Evolutionary conservation across 2,329 filamentous ascomycete species (phyloP).

Genomic region (Botrytis medusae): DNA sequence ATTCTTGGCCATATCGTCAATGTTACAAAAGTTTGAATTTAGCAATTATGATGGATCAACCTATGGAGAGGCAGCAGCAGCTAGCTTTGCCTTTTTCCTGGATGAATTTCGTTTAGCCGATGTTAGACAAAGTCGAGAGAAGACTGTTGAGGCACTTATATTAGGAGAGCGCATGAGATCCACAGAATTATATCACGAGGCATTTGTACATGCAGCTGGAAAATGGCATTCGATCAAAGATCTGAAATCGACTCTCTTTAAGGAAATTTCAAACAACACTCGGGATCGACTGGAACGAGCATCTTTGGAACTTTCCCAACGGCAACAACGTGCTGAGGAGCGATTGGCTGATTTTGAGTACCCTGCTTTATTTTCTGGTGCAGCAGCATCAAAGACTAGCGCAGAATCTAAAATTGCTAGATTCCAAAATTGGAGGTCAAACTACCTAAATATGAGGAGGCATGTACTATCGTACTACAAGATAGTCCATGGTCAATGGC

Average conservation of each 20-base stretch:
- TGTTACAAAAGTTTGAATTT: constrained; percentile 59
- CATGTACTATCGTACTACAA: constrained; percentile 63
- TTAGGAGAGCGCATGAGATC: constrained; percentile 85
- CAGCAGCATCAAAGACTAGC: constrained; percentile 78
- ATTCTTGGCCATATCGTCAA: constrained; percentile 53
- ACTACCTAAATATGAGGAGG: constrained; percentile 73
- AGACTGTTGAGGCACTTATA: constrained; percentile 86
- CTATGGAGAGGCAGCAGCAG: constrained; percentile 59
- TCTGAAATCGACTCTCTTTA: constrained; percentile 67
- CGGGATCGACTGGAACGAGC: constrained; percentile 79
- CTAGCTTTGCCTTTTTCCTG: constrained; percentile 72
- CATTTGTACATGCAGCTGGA: constrained; percentile 86
- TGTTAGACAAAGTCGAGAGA: constrained; percentile 77
- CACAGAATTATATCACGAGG: constrained; percentile 81
- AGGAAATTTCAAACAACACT: constrained; percentile 68
- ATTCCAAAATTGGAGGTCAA: constrained; percentile 79
- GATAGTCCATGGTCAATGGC: constrained; percentile 71
- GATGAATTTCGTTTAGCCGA: constrained; percentile 77
- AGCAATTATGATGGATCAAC: constrained; percentile 55
- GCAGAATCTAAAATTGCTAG: constrained; percentile 74
- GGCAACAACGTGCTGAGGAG: constrained; percentile 67
- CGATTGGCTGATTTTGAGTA: constrained; percentile 90
- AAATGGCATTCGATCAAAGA: constrained; percentile 74
- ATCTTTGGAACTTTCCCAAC: constrained; percentile 73
- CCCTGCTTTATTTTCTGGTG: constrained; percentile 82